Evolutionary conservation across 2,329 filamentous ascomycete genomes (phyloP).

Genomic region (Rasamsonia emersonii): DNA sequence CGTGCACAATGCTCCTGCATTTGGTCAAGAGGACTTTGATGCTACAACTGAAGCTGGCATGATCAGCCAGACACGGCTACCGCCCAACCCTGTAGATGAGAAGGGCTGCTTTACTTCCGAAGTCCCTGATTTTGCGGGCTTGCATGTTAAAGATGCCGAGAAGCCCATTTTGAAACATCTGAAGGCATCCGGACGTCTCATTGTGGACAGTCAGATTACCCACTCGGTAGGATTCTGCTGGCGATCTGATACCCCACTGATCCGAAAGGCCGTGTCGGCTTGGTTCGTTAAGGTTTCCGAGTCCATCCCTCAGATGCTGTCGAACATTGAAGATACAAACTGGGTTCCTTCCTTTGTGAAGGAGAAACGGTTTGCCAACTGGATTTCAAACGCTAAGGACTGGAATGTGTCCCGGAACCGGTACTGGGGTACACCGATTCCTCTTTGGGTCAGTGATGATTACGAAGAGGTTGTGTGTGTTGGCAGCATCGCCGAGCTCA

Average conservation of each 20-base stretch:
- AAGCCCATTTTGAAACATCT: slow-evolving; percentile 88
- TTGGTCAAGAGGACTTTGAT: slow-evolving; percentile 93
- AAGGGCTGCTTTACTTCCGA: slow-evolving; percentile 68
- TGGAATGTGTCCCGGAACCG: slow-evolving; percentile 94
- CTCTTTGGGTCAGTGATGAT: slow-evolving; percentile 86
- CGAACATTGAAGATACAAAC: slow-evolving; percentile 79
- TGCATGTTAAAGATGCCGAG: slow-evolving; percentile 87
- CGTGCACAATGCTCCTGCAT: slow-evolving; percentile 87
- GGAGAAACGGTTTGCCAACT: slow-evolving; percentile 81
- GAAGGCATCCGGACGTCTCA: slow-evolving; percentile 64
- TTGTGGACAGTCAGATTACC: slow-evolving; percentile 78
- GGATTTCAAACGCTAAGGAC: slow-evolving; percentile 84
- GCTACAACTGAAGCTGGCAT: slow-evolving; percentile 68
- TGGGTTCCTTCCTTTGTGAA: slow-evolving; percentile 91
- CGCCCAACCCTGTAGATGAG: slow-evolving; percentile 89
- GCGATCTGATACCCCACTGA: slow-evolving; percentile 88
- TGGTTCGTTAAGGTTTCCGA: slow-evolving; percentile 91
- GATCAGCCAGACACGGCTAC: slow-evolving; percentile 64
- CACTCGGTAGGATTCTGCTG: slow-evolving; percentile 94
- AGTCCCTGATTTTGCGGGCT: slow-evolving; percentile 71
- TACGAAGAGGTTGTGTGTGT: slow-evolving; percentile 78
- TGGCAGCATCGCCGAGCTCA: slow-evolving; percentile 76
- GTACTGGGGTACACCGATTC: slow-evolving; percentile 92
- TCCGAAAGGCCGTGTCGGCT: slow-evolving; percentile 82
- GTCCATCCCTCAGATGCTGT: slow-evolving; percentile 74